Evolutionary conservation across 805 yeast species (phyloP).

Genomic region (Hanseniaspora taiwanica): DNA sequence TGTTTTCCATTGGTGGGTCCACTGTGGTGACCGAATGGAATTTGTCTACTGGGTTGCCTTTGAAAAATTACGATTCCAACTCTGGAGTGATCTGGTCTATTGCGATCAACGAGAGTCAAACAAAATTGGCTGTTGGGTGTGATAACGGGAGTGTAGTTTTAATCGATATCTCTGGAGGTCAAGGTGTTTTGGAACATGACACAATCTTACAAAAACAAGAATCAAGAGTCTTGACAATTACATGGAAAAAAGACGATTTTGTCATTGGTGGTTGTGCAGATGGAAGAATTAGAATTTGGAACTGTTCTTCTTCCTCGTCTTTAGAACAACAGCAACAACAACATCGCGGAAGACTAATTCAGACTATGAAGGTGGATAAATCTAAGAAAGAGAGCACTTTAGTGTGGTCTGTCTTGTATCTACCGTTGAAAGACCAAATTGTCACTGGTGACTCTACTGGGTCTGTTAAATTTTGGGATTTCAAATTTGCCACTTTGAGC

Average conservation of each 20-base stretch:
- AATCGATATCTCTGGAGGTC: constrained; percentile 74
- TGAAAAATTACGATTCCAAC: constrained; percentile 71
- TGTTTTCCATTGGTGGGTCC: constrained; percentile 91
- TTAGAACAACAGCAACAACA: constrained; percentile 12
- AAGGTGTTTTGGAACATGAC: constrained; percentile 68
- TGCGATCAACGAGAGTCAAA: constrained; percentile 46
- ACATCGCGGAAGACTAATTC: constrained; percentile 49
- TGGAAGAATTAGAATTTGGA: constrained; percentile 82
- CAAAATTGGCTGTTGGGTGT: constrained; percentile 76
- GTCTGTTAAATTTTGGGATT: constrained; percentile 84
- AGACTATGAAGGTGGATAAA: constrained; percentile 87
- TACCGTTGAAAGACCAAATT: constrained; percentile 54
- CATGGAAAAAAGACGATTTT: constrained; percentile 53
- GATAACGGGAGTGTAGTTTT: constrained; percentile 88
- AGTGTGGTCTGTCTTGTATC: constrained; percentile 72
- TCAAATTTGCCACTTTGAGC: constrained; percentile 54
- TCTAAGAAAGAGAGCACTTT: constrained; percentile 74
- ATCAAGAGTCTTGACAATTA: constrained; percentile 47
- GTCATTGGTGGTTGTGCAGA: constrained; percentile 93
- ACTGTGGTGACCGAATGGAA: constrained; percentile 90
- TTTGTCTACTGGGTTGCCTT: constrained; percentile 55
- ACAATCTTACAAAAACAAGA: constrained; percentile 71
- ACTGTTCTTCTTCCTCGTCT: constrained; percentile 19
- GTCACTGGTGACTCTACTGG: constrained; percentile 98
- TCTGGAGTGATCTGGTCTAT: constrained; percentile 86